These are phyloP conservation scores for Tylopilus rubrobrunneus DNA, from an alignment of 768 basidiomycete species.

Conservation along the genomic window DNA sequence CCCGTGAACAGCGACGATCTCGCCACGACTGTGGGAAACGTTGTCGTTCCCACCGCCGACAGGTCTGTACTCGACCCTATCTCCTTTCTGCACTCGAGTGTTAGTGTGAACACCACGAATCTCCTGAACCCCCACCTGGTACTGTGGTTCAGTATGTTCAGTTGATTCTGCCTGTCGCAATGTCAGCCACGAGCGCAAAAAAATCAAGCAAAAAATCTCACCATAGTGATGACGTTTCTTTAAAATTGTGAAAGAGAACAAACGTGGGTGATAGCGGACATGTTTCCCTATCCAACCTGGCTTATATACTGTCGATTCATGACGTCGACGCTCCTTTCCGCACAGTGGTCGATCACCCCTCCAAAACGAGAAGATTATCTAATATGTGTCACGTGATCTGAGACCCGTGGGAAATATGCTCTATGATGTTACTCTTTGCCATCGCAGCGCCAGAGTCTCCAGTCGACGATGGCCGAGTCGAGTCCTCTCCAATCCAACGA, in stretches of 20 bases:
- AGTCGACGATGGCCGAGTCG: conserved; percentile 25
- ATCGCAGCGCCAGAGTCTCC: too few relatives aligned
- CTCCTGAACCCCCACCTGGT: conserved; percentile 17
- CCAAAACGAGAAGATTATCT: too few relatives aligned
- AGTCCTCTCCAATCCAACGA: conserved; percentile 19
- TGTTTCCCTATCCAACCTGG: too few relatives aligned
- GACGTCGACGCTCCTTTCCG: conserved; percentile 17
- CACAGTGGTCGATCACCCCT: neutral
- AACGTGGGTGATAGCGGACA: neutral
- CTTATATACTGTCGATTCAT: conserved; percentile 16
- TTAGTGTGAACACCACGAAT: neutral
- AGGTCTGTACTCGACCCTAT: conserved; percentile 43
- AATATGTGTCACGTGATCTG: conserved; percentile 2
- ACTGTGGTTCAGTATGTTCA: conserved; percentile 8
- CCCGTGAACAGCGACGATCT: conserved; percentile 31
- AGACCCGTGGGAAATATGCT: neutral
- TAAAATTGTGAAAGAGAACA: neutral
- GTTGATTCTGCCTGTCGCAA: conserved; percentile 13
- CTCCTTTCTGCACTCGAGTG: conserved; percentile 28
- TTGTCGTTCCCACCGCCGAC: conserved; percentile 39
- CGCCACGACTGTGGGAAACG: conserved; percentile 36
- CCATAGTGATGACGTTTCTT: conserved; percentile 11
- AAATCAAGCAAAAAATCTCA: neutral
- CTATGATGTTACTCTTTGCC: too few relatives aligned
- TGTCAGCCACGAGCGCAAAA: conserved; percentile 1